Conservation (phyloP, 164 flowering plant species). For the Liriodendron chinense region DNA sequence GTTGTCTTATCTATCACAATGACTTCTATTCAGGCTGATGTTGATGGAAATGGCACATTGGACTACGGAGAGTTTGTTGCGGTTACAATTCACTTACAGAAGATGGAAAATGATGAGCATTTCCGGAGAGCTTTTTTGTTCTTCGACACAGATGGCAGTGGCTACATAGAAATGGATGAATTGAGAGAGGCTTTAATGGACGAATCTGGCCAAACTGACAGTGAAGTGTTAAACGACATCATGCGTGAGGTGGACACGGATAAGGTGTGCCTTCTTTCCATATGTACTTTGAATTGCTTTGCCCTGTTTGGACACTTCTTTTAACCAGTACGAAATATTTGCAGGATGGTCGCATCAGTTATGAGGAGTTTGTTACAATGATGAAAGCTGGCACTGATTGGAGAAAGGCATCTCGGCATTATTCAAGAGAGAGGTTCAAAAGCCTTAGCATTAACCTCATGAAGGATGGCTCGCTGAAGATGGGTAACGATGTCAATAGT, state of each 20-base stretch:
- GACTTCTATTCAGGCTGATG: conserved; percentile 75
- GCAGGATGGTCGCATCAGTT: conserved; percentile 89
- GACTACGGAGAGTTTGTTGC: conserved; percentile 98
- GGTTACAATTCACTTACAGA: conserved; percentile 92
- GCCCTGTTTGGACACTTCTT: not conserved
- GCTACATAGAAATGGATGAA: conserved; percentile 79
- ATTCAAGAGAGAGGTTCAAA: conserved; percentile 93
- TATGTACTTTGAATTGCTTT: not conserved
- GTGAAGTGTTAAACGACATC: conserved; percentile 69
- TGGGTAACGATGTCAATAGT: conserved; percentile 49
- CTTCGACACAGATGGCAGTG: conserved; percentile 91
- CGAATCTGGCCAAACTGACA: conserved; percentile 70
- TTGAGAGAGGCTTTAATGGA: conserved; percentile 67
- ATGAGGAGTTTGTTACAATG: conserved; percentile 93
- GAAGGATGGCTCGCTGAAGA: conserved; percentile 94
- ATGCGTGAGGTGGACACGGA: conserved; percentile 94
- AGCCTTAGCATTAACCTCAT: conserved; percentile 89
- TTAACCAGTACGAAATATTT: not conserved
- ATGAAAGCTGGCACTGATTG: conserved; percentile 99
- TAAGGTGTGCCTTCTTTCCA: conserved; percentile 49
- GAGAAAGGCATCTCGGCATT: conserved; percentile 98
- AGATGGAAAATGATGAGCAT: conserved; percentile 94
- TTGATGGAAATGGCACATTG: conserved; percentile 89
- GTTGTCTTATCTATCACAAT: not conserved
- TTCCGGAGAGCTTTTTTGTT: conserved; percentile 81